These are phyloP conservation scores for Selaginella tamariscina DNA, from an alignment of 75 land plant species.

Conservation along the genomic window DNA sequence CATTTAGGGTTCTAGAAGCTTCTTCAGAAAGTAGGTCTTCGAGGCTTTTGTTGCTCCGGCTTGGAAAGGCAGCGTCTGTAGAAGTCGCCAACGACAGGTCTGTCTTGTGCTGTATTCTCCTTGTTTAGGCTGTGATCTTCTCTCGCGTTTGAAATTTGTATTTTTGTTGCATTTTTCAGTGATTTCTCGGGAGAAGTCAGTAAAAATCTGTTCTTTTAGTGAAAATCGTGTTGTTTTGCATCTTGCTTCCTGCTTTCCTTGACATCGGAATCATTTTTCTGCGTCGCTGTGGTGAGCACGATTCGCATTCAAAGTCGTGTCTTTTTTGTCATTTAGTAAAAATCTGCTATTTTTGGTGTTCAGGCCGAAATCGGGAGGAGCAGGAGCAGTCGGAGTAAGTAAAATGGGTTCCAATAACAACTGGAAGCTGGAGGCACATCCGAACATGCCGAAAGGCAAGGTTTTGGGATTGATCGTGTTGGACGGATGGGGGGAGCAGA, in stretches of 20 bases:
- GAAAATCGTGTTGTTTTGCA: too few species aligned
- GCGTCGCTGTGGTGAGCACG: neutral
- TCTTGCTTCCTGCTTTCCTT: too few species aligned
- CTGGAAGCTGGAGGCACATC: constrained; percentile 62
- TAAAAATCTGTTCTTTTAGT: too few species aligned
- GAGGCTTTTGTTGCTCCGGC: neutral
- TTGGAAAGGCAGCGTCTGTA: neutral
- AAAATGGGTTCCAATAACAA: constrained; percentile 9
- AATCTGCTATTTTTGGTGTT: too few species aligned
- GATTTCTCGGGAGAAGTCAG: too few species aligned
- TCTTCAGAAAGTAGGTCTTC: neutral
- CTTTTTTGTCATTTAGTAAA: too few species aligned
- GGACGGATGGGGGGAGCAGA: constrained; percentile 98
- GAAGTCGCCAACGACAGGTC: neutral
- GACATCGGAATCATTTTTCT: too few species aligned
- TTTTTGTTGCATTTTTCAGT: too few species aligned
- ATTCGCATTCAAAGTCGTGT: neutral
- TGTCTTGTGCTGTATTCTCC: neutral
- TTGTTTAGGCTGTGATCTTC: too few species aligned
- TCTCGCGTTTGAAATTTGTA: too few species aligned
- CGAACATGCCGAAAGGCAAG: constrained; percentile 67
- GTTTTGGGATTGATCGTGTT: constrained; percentile 55
- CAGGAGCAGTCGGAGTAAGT: neutral
- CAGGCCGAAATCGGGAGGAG: too few species aligned
- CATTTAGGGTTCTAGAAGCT: too few species aligned